These are phyloP conservation scores for Botrytis squamosa DNA, from an alignment of 2,329 filamentous ascomycete genomes.

Conservation along the genomic window DNA sequence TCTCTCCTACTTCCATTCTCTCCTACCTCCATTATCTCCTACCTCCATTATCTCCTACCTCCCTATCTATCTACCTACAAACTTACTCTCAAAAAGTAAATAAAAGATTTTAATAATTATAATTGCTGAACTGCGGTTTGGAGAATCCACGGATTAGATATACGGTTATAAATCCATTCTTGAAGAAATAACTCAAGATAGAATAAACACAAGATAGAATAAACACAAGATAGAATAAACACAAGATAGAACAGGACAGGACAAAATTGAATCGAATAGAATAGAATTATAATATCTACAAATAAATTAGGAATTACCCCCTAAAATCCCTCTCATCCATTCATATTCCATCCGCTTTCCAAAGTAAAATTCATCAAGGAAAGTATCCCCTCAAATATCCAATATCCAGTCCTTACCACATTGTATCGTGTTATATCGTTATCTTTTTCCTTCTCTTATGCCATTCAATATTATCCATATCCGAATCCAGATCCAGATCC, in stretches of 20 bases:
- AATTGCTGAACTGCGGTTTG: no score
- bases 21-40: no score
- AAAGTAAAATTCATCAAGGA: not conserved
- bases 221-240: not conserved
- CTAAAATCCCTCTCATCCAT: not conserved
- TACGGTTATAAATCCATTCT: no score
- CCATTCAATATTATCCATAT: not conserved
- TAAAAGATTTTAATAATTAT: no score
- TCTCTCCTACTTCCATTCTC: no score
- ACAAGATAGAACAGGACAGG: not conserved
- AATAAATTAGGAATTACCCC: not conserved
- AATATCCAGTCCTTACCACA: not conserved
- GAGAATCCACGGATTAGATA: no score
- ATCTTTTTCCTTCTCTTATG: not conserved
- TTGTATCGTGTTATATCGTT: not conserved
- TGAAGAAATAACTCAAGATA: not conserved
- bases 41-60: no score
- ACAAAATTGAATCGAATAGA: not conserved
- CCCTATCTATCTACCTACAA: no score
- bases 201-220: not conserved
- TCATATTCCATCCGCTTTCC: not conserved
- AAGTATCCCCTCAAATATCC: not conserved
- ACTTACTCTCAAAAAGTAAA: no score
- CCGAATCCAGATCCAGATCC: not conserved
- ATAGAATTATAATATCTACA: conserved; percentile 10